These are phyloP conservation scores for Amaranthus tricolor DNA, from an alignment of 179 eudicot species.

Conservation along the genomic window DNA sequence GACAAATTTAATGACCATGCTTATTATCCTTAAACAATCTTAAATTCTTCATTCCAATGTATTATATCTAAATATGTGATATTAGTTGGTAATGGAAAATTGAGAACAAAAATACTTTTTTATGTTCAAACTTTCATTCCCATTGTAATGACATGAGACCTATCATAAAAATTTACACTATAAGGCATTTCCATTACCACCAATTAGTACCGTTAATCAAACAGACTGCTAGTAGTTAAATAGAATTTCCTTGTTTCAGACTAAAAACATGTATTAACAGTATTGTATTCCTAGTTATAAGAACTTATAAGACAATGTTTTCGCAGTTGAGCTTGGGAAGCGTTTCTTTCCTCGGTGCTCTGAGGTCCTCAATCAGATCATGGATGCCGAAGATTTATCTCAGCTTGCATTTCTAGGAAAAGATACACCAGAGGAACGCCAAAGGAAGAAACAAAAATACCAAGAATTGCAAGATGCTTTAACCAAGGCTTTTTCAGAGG, in stretches of 20 bases:
- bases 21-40: too few species aligned
- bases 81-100: too few species aligned
- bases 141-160: too few species aligned
- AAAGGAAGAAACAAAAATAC: conserved; percentile 50
- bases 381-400: conserved; percentile 63
- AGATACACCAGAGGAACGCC: conserved; percentile 58
- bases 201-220: too few species aligned
- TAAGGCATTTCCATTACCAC: neutral
- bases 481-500: conserved; percentile 61
- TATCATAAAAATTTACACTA: too few species aligned
- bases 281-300: neutral
- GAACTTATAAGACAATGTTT: conserved; percentile 5
- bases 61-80: too few species aligned
- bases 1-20: too few species aligned
- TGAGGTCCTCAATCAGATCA: conserved; percentile 60
- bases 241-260: neutral
- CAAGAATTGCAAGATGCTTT: conserved; percentile 61
- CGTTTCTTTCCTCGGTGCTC: conserved; percentile 91
- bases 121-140: too few species aligned
- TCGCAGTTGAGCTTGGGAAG: conserved; percentile 73
- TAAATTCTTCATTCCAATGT: too few species aligned
- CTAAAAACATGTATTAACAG: neutral
- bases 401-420: conserved; percentile 53
- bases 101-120: too few species aligned
- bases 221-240: neutral